Conservation (phyloP, 2,329 filamentous ascomycete genomes). For the Penicillium sp. region DNA sequence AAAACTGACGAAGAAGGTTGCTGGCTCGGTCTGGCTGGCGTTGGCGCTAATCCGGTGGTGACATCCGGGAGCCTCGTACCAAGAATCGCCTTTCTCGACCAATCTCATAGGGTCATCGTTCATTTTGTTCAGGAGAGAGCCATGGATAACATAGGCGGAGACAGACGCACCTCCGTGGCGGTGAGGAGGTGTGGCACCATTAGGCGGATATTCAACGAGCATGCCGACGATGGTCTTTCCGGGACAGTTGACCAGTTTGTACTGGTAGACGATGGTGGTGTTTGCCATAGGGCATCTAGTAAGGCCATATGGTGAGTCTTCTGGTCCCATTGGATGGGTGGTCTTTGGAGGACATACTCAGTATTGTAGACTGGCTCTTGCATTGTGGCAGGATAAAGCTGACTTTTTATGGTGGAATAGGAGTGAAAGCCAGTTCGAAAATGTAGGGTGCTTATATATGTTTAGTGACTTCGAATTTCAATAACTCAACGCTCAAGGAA, state of each 20-base stretch:
- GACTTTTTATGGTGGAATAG: too few relatives aligned
- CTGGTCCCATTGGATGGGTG: too few relatives aligned
- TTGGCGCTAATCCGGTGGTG: slow-evolving; percentile 51
- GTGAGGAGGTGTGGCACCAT: slow-evolving; percentile 46
- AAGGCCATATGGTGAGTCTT: too few relatives aligned
- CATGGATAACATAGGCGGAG: slow-evolving; percentile 41
- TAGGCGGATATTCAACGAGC: slow-evolving; percentile 38
- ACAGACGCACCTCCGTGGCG: slow-evolving; percentile 47
- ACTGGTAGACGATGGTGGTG: slow-evolving; percentile 23
- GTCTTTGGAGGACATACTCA: too few relatives aligned
- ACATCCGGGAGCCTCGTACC: slow-evolving; percentile 49
- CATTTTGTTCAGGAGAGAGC: slow-evolving; percentile 49
- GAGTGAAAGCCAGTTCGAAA: too few relatives aligned
- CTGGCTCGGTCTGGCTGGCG: slow-evolving; percentile 38
- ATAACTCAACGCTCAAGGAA: too few relatives aligned
- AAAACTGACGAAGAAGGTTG: slow-evolving; percentile 40
- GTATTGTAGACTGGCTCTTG: too few relatives aligned
- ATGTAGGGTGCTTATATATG: too few relatives aligned
- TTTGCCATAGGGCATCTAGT: too few relatives aligned
- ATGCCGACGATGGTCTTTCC: slow-evolving; percentile 44
- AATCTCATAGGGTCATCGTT: slow-evolving; percentile 46
- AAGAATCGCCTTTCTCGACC: slow-evolving; percentile 39
- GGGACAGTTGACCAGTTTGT: slow-evolving; percentile 41
- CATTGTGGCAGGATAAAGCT: too few relatives aligned
- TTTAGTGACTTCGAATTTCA: too few relatives aligned